Evolutionary conservation across 129 eudicot genomes (phyloP).

Genomic region (Escallonia herrerae): DNA sequence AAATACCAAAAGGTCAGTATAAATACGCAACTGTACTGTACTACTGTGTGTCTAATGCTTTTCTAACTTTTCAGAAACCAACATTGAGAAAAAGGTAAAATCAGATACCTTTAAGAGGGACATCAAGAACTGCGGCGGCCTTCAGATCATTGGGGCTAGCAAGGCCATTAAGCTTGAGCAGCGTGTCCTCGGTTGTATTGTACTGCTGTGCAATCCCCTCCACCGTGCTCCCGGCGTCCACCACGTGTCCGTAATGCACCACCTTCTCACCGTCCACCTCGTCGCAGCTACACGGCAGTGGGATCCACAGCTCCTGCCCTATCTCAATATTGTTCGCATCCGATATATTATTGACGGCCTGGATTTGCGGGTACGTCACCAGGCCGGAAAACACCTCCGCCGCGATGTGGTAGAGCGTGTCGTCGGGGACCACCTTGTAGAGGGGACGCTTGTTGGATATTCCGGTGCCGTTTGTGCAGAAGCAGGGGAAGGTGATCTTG

Average conservation of each 20-base stretch:
- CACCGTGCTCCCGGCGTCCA: slow-evolving; percentile 32
- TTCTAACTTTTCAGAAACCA: too few relatives aligned
- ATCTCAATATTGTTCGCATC: slow-evolving; percentile 23
- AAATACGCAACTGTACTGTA: too few relatives aligned
- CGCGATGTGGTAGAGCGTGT: slow-evolving; percentile 60
- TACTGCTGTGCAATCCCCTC: slow-evolving; percentile 54
- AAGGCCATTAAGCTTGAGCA: slow-evolving; percentile 46
- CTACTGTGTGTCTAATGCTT: too few relatives aligned
- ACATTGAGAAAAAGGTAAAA: too few relatives aligned
- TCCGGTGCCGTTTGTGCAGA: slow-evolving; percentile 61
- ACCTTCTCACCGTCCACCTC: slow-evolving; percentile 53
- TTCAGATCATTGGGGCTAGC: slow-evolving; percentile 24
- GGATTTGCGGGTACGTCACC: slow-evolving; percentile 41
- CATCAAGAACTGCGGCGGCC: slow-evolving; percentile 64
- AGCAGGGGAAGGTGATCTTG: slow-evolving; percentile 77
- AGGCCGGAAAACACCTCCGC: slow-evolving; percentile 51
- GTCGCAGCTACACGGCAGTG: slow-evolving; percentile 93
- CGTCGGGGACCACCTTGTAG: slow-evolving; percentile 51
- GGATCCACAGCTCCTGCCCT: slow-evolving; percentile 61
- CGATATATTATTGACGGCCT: slow-evolving; percentile 35
- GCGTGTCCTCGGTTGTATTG: slow-evolving; percentile 31
- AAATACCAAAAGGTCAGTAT: too few relatives aligned
- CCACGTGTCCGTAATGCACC: slow-evolving; percentile 68
- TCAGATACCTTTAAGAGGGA: slow-evolving; percentile 70
- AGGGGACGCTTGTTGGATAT: slow-evolving; percentile 40